phyloP scores from a whole-genome alignment of 164 flowering plant species.

The Stephania cephalantha region DNA sequence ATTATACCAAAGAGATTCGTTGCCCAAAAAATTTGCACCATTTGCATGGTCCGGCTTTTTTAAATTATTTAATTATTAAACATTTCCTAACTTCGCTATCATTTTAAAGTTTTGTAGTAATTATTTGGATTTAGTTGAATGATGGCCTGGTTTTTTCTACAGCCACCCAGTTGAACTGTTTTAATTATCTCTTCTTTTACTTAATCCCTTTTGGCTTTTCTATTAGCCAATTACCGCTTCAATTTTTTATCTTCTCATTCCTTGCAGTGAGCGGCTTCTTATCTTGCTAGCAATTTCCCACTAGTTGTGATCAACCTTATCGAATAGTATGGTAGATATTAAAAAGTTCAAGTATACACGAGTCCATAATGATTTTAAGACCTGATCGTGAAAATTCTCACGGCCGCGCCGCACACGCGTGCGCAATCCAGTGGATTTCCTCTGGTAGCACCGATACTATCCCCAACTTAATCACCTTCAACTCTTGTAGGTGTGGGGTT shows the following conservation, averaged over 20 bases:
- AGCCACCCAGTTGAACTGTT: neutral
- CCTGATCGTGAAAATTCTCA: no score
- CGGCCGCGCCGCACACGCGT: no score
- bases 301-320: neutral
- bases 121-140: neutral
- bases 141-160: neutral
- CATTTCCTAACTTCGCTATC: neutral
- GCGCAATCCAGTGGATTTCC: no score
- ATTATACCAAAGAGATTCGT: neutral
- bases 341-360: neutral
- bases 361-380: neutral
- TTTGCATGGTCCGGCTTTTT: neutral
- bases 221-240: neutral
- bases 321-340: neutral
- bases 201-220: neutral
- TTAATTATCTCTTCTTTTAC: neutral
- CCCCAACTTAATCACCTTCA: no score
- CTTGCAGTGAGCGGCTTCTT: neutral
- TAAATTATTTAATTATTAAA: neutral
- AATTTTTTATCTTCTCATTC: neutral
- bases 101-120: neutral
- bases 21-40: neutral
- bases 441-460: no score
- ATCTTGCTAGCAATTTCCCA: neutral
- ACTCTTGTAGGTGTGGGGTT: no score